A percentile compares a stretch with the other conserved stretches of the same genome.
Evolutionary conservation across 1,284 basidiomycete species (phyloP).

Genomic region (Boletellus sp.): DNA sequence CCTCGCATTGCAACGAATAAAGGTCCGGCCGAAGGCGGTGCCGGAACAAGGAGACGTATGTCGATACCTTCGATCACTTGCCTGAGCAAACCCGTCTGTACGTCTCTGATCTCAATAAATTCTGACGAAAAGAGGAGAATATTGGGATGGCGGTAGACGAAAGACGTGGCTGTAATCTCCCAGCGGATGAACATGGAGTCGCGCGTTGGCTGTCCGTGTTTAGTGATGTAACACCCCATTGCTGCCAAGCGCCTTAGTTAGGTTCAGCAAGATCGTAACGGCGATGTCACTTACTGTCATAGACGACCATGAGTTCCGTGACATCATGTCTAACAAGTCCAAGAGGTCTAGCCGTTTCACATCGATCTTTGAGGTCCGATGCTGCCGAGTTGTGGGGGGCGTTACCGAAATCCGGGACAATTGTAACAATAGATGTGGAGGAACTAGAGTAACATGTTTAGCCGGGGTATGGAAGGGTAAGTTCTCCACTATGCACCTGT

Average conservation of each 20-base stretch:
- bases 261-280: background rate
- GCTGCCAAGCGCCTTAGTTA: conserved; percentile 30
- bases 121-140: conserved; percentile 67
- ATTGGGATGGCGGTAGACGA: conserved; percentile 55
- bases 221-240: conserved; percentile 70
- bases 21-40: conserved; percentile 39
- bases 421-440: conserved; percentile 37
- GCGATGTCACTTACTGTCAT: conserved; percentile 52
- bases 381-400: conserved; percentile 41
- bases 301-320: conserved; percentile 64
- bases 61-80: conserved; percentile 72
- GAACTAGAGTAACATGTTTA: conserved; percentile 32
- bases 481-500: conserved; percentile 42
- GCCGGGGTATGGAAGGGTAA: background rate
- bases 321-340: conserved; percentile 60
- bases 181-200: conserved; percentile 64
- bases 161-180: conserved; percentile 65
- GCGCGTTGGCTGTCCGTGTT: conserved; percentile 61
- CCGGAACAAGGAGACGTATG: conserved; percentile 53
- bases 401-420: conserved; percentile 62
- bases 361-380: conserved; percentile 54
- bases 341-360: conserved; percentile 57
- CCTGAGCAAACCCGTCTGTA: conserved; percentile 58
- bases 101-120: conserved; percentile 70
- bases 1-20: conserved; percentile 62